Base-by-base conservation (phyloP, 2,329 filamentous ascomycete species). In the Colletotrichum ledebouriae region DNA sequence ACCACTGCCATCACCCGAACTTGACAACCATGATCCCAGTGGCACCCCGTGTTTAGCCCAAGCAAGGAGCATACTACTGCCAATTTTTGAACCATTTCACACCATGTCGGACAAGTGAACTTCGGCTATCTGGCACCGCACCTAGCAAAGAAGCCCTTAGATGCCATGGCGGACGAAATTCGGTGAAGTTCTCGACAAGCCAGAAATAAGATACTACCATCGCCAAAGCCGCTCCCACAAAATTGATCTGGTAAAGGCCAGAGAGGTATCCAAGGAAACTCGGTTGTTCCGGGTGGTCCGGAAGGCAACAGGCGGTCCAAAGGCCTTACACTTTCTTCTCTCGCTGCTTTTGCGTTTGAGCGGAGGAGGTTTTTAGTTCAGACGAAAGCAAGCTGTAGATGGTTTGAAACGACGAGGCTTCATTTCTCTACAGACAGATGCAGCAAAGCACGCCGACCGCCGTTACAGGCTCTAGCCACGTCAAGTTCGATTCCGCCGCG, bases 1-100 rank as follows among this genome's bases (percentile, higher is more conserved):
- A 56, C 44, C 50, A 59, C 55, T 22, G 34, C 55, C 55, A 46
- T 52, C 61, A 67, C 56, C 63, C 66, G 57, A 57, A 66, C 50
- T 49, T 67, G 56, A 56, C 66, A 69, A 67, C 66, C 66, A 61
- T 67, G 49, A 62, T 57, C 41, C 46, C 42, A 46, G 34, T 33
- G 29, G n/a, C 34, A 34, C 6, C 56, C 29, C 33, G 29, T 20
- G 25, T 15, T 20, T 15, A 11, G 12, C 39, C 49, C 9, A 33
- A 46, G 17, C 29, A 41, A 20, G 37, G 46, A 17, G 57, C 50
- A 53, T 39, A 10, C 29, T 37, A 17, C 17, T 13, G 42, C n/a
- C 12, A 46, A 6, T n/a, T 46, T 46, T n/a, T n/a, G 20, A 6
- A 49, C 15, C 29, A 29, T 37, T 20, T 10, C 29, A n/a, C 12